phyloP scores from a whole-genome alignment of 2,329 filamentous ascomycete species.

The Aspergillus hiratsukae region DNA sequence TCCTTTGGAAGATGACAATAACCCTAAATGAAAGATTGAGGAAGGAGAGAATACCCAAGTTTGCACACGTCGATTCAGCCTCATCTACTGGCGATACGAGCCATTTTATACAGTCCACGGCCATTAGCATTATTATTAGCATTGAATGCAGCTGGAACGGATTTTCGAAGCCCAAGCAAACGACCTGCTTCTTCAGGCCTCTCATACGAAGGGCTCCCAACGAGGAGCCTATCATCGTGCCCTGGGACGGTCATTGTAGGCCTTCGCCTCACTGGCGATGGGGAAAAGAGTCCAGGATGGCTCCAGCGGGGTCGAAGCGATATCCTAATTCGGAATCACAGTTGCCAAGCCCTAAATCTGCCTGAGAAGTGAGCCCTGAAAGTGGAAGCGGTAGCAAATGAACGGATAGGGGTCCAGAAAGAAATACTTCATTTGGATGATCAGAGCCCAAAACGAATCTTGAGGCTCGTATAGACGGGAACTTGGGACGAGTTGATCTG shows the following conservation, averaged over 20 bases:
- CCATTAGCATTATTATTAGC: neutral
- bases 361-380: neutral
- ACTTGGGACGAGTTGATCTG: neutral
- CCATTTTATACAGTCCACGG: neutral
- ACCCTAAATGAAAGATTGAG: neutral
- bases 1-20: neutral
- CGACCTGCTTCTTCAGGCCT: neutral
- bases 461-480: neutral
- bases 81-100: neutral
- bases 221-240: neutral
- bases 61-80: neutral
- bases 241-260: neutral
- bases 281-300: neutral
- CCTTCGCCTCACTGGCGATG: neutral
- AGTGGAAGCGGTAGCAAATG: neutral
- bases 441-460: neutral
- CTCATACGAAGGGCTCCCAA: neutral
- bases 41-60: neutral
- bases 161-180: neutral
- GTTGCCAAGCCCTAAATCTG: neutral
- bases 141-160: neutral
- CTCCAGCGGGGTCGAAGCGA: neutral
- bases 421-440: neutral
- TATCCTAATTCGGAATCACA: neutral
- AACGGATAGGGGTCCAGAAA: neutral